phyloP scores from a whole-genome alignment of 345 rosid genomes.

The Microcos paniculata region DNA sequence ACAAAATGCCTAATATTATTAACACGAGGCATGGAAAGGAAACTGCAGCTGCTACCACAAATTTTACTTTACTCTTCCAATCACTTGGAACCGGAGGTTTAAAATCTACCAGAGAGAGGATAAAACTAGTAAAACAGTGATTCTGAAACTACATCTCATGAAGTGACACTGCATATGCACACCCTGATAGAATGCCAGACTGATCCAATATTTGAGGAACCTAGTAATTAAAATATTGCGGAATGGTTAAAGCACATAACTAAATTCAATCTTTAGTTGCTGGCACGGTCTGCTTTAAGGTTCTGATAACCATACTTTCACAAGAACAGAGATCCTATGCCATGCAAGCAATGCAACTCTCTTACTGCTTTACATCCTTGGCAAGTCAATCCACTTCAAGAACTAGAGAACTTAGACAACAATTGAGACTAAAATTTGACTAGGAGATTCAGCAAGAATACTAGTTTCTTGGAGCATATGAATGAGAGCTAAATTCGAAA shows the following conservation, averaged over 20 bases:
- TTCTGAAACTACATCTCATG: not conserved
- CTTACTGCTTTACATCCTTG: not conserved
- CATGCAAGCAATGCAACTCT: too few species aligned
- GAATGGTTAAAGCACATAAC: not conserved
- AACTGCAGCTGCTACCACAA: slow-evolving; percentile 23
- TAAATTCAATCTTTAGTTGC: not conserved
- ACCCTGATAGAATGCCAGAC: not conserved
- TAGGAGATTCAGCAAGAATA: not conserved
- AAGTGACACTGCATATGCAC: not conserved
- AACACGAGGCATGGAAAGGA: slow-evolving; percentile 10
- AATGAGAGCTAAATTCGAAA: not conserved
- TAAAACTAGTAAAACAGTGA: not conserved
- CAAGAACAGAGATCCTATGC: not conserved
- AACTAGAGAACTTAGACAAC: not conserved
- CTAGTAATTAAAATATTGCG: not conserved
- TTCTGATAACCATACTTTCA: not conserved
- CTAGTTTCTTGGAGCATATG: not conserved
- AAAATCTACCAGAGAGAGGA: slow-evolving; percentile 3
- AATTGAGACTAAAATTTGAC: not conserved
- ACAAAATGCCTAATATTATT: slow-evolving; percentile 5
- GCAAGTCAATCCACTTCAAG: not conserved
- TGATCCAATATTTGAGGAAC: not conserved
- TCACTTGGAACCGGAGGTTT: slow-evolving; percentile 11
- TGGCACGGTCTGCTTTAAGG: not conserved
- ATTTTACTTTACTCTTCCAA: not conserved